Conservation (phyloP, 169 alveolate species). For the Plasmodium coatneyi region DNA sequence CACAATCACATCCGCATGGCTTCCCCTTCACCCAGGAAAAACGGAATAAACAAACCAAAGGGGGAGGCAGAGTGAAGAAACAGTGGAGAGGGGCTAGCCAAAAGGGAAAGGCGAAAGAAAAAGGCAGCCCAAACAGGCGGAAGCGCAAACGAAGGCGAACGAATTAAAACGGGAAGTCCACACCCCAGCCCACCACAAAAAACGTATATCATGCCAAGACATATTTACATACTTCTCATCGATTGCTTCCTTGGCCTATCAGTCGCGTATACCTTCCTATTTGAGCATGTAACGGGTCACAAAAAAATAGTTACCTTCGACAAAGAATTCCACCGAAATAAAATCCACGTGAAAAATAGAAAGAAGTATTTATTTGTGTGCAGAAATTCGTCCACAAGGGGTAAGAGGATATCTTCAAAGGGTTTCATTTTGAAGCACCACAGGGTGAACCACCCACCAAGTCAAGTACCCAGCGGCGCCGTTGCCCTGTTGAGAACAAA, state of each 20-base stretch:
- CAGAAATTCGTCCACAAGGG: background rate
- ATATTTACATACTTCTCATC: constrained; percentile 19
- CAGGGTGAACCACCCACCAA: background rate
- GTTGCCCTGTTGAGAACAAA: background rate
- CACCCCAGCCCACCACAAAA: background rate
- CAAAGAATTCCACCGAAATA: constrained; percentile 3
- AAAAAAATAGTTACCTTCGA: background rate
- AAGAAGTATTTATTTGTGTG: constrained; percentile 36
- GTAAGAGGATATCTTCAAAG: background rate
- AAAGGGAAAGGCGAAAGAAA: background rate
- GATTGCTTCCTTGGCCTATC: constrained; percentile 40
- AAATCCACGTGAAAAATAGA: background rate
- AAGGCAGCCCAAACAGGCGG: background rate
- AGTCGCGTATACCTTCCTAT: constrained; percentile 1
- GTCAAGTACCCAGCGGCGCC: background rate
- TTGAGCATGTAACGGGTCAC: constrained; percentile 51
- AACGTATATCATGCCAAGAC: constrained; percentile 60
- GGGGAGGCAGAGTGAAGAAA: background rate
- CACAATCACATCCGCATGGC: background rate
- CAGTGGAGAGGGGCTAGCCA: background rate
- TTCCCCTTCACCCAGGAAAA: background rate
- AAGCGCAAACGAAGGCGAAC: background rate
- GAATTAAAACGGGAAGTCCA: background rate
- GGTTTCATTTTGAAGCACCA: constrained; percentile 7
- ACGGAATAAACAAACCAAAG: background rate